Evolutionary conservation across 202 grass and related monocot genomes (phyloP), one percentile per base, ranked within the genome.

Genomic region (Dendrocalamus latiflorus): DNA sequence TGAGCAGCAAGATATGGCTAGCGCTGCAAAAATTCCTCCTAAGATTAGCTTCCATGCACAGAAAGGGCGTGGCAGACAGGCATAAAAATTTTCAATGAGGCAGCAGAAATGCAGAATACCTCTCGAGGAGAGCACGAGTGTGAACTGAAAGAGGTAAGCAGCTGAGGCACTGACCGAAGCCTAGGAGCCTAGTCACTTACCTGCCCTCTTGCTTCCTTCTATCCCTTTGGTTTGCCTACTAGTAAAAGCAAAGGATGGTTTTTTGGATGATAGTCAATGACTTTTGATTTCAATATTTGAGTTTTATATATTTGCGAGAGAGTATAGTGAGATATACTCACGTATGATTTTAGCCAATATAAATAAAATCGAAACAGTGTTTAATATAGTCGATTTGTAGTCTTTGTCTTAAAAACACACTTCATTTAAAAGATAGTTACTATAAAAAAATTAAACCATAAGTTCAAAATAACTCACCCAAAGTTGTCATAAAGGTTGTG

Each of bases 191-290:
- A 43, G 9, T 51, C 0, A 24, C 41, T 60, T 28, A 24, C 34
- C 17, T 39, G 17, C 25, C 9, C 49, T 26, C 18, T 34, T 6
- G 9, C 44, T 50, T 47, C 6, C 75, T 17, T 75, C 33, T 44
- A n/a, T 66, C 6, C 76, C 74, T 36, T 66, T 86, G 87, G 78
- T 82, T 85, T 83, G 79, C 79, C 83, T 86, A 78, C 78, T 55
- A 28, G 61, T 49, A 83, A 74, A 79, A 83, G 88, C 88, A n/a
- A n/a, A n/a, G n/a, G n/a, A n/a, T n/a, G n/a, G n/a, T n/a, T n/a
- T n/a, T n/a, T n/a, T n/a, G n/a, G n/a, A n/a, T n/a, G n/a, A n/a
- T n/a, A n/a, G n/a, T n/a, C n/a, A n/a, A n/a, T n/a, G n/a, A n/a
- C n/a, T n/a, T n/a, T n/a, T n/a, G n/a, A n/a, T n/a, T n/a, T n/a